phyloP scores from a whole-genome alignment of 345 rosid species.

The Citrus unshiu region DNA sequence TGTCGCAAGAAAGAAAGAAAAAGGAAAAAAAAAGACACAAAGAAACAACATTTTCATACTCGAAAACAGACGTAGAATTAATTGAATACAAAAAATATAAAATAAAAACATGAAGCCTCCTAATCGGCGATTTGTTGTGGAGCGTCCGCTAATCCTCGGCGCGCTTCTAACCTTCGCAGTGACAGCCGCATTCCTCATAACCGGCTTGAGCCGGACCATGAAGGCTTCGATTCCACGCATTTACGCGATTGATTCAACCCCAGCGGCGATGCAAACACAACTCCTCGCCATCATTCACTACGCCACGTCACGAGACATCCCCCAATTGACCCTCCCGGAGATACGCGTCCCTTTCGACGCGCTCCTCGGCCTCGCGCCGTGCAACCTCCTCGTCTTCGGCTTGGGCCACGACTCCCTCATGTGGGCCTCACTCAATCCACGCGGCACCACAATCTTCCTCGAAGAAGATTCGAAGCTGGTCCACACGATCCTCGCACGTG shows the following conservation, averaged over 20 bases:
- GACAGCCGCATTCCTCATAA: slow-evolving; percentile 3
- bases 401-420: slow-evolving; percentile 58
- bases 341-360: slow-evolving; percentile 38
- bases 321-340: slow-evolving; percentile 41
- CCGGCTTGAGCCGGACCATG: slow-evolving; percentile 13
- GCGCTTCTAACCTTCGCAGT: slow-evolving; percentile 1
- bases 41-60: no score
- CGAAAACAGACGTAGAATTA: no score
- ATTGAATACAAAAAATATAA: no score
- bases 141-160: slow-evolving; percentile 11
- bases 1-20: no score
- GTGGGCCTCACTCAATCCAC: slow-evolving; percentile 55
- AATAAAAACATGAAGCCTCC: not conserved
- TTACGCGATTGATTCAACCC: not conserved
- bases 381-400: slow-evolving; percentile 61
- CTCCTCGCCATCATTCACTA: slow-evolving; percentile 53
- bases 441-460: slow-evolving; percentile 50
- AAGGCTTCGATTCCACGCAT: slow-evolving; percentile 6
- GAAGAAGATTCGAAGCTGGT: slow-evolving; percentile 52
- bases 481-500: slow-evolving; percentile 19
- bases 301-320: slow-evolving; percentile 43
- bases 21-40: no score
- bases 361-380: slow-evolving; percentile 36
- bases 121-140: not conserved
- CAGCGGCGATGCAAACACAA: slow-evolving; percentile 33